These are phyloP conservation scores for Phialophora macrospora DNA, from an alignment of 2,329 filamentous ascomycete genomes.

Conservation along the genomic window DNA sequence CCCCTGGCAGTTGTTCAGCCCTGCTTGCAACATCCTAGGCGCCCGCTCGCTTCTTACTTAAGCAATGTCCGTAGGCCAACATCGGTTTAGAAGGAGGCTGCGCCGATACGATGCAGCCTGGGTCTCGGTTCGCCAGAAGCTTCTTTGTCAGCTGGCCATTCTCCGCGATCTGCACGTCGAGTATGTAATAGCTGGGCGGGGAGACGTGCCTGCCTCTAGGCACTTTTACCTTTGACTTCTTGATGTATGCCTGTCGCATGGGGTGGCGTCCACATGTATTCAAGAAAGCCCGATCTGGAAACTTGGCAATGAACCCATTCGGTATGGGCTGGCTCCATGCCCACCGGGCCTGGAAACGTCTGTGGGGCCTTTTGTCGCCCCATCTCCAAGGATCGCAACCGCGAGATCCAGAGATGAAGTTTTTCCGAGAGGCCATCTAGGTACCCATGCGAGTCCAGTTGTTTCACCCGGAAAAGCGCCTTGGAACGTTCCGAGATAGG, in stretches of 20 bases:
- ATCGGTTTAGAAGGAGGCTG: not conserved
- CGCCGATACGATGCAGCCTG: not conserved
- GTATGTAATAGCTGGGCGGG: not conserved
- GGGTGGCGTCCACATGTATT: not conserved
- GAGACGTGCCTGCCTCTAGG: too few species aligned
- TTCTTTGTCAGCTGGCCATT: not conserved
- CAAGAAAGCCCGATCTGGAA: slow-evolving; percentile 1
- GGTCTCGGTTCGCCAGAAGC: not conserved
- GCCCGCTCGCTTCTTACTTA: not conserved
- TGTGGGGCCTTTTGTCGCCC: too few species aligned
- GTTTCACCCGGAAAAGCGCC: not conserved
- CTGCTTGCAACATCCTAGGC: not conserved
- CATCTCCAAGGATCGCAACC: not conserved
- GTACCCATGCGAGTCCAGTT: not conserved
- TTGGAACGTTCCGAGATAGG: not conserved
- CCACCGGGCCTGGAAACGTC: too few species aligned
- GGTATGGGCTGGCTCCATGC: not conserved
- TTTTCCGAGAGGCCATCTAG: not conserved
- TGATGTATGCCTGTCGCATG: not conserved
- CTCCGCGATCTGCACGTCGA: not conserved
- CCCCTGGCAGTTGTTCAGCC: not conserved
- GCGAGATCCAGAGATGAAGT: not conserved
- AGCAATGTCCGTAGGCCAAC: not conserved
- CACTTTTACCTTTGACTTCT: not conserved
- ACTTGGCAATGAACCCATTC: not conserved